Base-by-base conservation (phyloP, 305 asterid species). In the Fraxinus sp. region DNA sequence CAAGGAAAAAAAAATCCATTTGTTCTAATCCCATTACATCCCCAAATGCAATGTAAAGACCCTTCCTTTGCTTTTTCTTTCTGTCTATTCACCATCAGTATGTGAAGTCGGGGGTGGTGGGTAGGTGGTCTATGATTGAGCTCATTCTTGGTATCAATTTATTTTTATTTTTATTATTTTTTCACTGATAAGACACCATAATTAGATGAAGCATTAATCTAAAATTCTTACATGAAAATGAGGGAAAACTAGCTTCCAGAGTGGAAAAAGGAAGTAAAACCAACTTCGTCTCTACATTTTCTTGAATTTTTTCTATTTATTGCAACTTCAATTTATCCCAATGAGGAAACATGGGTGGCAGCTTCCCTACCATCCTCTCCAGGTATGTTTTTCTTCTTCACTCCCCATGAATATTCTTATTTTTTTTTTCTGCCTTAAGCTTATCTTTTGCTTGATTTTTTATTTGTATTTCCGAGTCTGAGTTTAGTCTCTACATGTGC, bases 301-400 rank as follows among this genome's bases (percentile, higher is more conserved):
- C 79, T 85, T 83, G 72, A 70, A 70, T 83, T 83, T 16, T 0
- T 41, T 75, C 89, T 83, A 83, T 86, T 24, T 22, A 64, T 64
- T 64, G 73, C 73, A 66, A 66, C n/a, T 82, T 79, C 59, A 75
- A 78, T 81, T 85, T 85, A 39, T 62, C 83, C 86, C 81, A 81
- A 96, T 96, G 99, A 96, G 99, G 91, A 96, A 96, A 86, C 98
- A 96, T 86, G 99, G 99, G 80, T 96, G 99, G 99, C 94, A 96
- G 87, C 99, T 96, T 85, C 99, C 99, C 81, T 94, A 96, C 84
- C 99, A 96, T 89, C 98, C 98, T 87, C 94, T 96, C 85, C 99
- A 96, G 98, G 99, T 96, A 84, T 82, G 49, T 22, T 46, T 75
- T 80, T 14, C 62, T 26, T 10, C 64, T 52, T 52, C 1, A 14